These are phyloP conservation scores for Pezizomycotina sp. DNA, from an alignment of 2,329 filamentous ascomycete species.

Conservation along the genomic window DNA sequence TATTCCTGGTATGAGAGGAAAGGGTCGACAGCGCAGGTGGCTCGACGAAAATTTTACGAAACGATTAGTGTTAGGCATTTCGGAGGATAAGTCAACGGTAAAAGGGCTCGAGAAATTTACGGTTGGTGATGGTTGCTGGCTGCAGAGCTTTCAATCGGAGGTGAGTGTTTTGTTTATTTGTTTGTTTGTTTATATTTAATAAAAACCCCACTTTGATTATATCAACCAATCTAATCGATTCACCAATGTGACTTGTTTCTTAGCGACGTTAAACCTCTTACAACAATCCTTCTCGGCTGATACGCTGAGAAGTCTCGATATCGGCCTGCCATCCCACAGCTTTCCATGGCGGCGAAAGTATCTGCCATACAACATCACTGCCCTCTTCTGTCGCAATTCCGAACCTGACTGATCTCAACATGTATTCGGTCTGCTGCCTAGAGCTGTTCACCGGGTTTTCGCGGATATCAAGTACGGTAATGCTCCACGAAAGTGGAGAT, in stretches of 20 bases:
- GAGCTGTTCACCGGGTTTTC: conserved; percentile 16
- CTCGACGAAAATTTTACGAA: conserved; percentile 12
- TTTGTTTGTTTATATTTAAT: too few species aligned
- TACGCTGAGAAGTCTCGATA: conserved; percentile 17
- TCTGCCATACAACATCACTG: conserved; percentile 13
- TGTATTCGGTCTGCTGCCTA: conserved; percentile 18
- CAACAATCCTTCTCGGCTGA: conserved; percentile 18
- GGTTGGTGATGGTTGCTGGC: conserved; percentile 18
- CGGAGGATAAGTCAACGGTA: conserved; percentile 8
- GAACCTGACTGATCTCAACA: conserved; percentile 15
- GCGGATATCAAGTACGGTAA: conserved; percentile 13
- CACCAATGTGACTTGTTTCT: neutral
- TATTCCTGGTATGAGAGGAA: conserved; percentile 13
- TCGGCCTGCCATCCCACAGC: conserved; percentile 16
- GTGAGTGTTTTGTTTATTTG: conserved; percentile 5
- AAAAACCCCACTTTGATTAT: too few species aligned
- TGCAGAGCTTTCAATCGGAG: conserved; percentile 16
- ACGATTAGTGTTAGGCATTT: conserved; percentile 17
- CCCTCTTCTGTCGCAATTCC: conserved; percentile 16
- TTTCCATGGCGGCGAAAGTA: conserved; percentile 14
- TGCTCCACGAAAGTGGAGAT: conserved; percentile 15
- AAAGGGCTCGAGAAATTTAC: conserved; percentile 15
- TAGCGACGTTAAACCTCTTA: conserved; percentile 14
- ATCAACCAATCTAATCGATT: too few species aligned
- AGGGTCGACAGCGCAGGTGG: conserved; percentile 16